These are phyloP conservation scores for Grosmannia clavigera DNA, from an alignment of 2,329 filamentous ascomycete genomes.

Conservation along the genomic window DNA sequence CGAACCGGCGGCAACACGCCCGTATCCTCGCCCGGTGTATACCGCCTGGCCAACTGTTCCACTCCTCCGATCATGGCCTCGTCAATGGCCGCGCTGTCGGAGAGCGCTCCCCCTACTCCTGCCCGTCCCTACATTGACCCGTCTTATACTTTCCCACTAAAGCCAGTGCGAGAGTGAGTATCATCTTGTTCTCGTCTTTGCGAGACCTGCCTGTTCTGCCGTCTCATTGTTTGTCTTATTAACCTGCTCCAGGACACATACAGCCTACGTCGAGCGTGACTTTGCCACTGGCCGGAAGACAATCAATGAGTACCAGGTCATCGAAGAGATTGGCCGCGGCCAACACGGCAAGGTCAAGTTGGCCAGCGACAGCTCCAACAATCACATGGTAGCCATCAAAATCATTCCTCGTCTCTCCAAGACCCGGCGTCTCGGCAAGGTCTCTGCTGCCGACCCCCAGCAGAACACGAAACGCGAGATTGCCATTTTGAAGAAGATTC, in stretches of 20 bases:
- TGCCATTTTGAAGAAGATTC: slow-evolving; percentile 94
- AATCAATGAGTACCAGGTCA: slow-evolving; percentile 96
- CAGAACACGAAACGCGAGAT: slow-evolving; percentile 92
- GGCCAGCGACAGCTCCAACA: slow-evolving; percentile 64
- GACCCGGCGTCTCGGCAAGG: slow-evolving; percentile 78
- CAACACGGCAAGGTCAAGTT: slow-evolving; percentile 98
- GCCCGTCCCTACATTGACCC: slow-evolving; percentile 47
- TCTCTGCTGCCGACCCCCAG: slow-evolving; percentile 50
- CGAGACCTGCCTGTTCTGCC: neutral
- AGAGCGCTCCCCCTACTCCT: slow-evolving; percentile 37
- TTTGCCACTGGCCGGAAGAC: slow-evolving; percentile 81
- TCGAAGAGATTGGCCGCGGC: slow-evolving; percentile 89
- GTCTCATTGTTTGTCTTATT: neutral
- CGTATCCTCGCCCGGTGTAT: slow-evolving; percentile 48
- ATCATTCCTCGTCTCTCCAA: slow-evolving; percentile 96
- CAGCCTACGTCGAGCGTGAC: slow-evolving; percentile 83
- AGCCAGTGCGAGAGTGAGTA: slow-evolving; percentile 65
- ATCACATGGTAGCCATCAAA: slow-evolving; percentile 86
- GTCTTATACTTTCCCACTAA: slow-evolving; percentile 57
- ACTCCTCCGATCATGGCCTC: slow-evolving; percentile 28
- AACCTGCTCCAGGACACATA: slow-evolving; percentile 56
- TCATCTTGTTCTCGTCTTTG: neutral
- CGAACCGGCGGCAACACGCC: slow-evolving; percentile 35
- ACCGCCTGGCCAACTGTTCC: slow-evolving; percentile 33
- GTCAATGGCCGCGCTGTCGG: slow-evolving; percentile 29